phyloP scores from a whole-genome alignment of 2,329 filamentous ascomycete species.

The Sarocladium oryzae region DNA sequence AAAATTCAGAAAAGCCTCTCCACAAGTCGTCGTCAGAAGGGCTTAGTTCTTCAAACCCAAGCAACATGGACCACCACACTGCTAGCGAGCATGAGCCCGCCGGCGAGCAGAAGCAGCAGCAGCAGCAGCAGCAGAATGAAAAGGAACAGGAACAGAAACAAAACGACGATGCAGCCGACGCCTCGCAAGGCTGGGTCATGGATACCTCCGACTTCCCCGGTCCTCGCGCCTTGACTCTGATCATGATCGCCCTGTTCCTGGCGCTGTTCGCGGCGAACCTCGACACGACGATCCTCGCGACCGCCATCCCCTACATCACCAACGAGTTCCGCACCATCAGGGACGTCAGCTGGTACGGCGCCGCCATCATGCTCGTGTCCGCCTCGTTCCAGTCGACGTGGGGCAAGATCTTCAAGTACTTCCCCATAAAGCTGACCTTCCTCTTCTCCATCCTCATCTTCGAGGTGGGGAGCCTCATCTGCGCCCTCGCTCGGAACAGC shows the following conservation, averaged over 20 bases:
- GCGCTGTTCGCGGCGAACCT: background rate
- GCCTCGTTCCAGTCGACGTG: conserved; percentile 13
- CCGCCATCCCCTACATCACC: conserved; percentile 14
- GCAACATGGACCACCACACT: too few relatives aligned
- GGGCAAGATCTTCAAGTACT: conserved; percentile 12
- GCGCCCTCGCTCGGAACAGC: conserved; percentile 11
- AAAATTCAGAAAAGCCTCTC: too few relatives aligned
- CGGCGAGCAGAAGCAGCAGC: too few relatives aligned
- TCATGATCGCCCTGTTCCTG: background rate
- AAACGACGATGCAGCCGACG: too few relatives aligned
- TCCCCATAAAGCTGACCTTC: conserved; percentile 9
- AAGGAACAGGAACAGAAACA: too few relatives aligned
- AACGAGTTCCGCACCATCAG: conserved; percentile 24
- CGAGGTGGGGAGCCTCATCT: conserved; percentile 12
- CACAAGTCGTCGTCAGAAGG: too few relatives aligned
- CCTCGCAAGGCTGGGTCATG: too few relatives aligned
- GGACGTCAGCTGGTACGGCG: conserved; percentile 41
- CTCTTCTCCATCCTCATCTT: conserved; percentile 11
- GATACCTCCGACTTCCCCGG: too few relatives aligned
- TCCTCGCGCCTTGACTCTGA: background rate
- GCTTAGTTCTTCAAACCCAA: too few relatives aligned
- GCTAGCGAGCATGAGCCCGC: too few relatives aligned
- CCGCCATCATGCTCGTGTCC: conserved; percentile 28
- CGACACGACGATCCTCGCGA: conserved; percentile 11
- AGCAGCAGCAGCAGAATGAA: too few relatives aligned